Base-by-base conservation (phyloP, 148 eudicot genomes). In the Cornus controversa region DNA sequence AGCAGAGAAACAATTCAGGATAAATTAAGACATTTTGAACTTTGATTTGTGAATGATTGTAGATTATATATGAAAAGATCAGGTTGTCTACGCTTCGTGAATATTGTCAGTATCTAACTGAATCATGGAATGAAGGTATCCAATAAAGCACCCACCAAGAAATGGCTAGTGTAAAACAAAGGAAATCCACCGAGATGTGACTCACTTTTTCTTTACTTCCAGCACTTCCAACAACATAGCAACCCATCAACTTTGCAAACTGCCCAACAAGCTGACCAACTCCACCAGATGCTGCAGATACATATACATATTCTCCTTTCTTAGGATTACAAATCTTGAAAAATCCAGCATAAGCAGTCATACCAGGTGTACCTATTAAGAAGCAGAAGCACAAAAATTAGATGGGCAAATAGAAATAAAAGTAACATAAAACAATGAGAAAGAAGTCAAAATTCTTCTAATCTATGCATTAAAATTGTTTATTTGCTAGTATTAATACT, bases 211-310 rank as follows among this genome's bases (percentile, higher is more conserved):
- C 80, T 28, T 84, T 34, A 28, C 75, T 82, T 34, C 87, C 87
- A 24, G 84, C 90, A 42, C 90, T 84, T 60, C 90, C 90, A 26
- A 87, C 90, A 75, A 87, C 90, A 74, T 80, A 85, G 67, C 90
- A 87, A 62, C 90, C 90, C 74, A 70, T 18, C 60, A 81, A 54
- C 75, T 87, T 87, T 22, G 90, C 85, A 78, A 87, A 82, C 70
- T 87, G 90, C 20, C 87, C 89, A 22, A 83, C 89, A 71, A 86
- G 73, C 28, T 83, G 86, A 75, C 89, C 89, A 67, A 87, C 84
- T 67, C 80, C 87, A 15, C 89, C 89, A 0, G 78, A 74, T 34
- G 89, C 89, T 0, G 89, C 75, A 11, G 87, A 87, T 27, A 87
- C 76, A 69, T 75, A 87, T 14, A 87, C 87, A 57, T 20, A 29